Base-by-base conservation (phyloP, 2,329 filamentous ascomycete genomes). In the Aspergillus costaricaensis region DNA sequence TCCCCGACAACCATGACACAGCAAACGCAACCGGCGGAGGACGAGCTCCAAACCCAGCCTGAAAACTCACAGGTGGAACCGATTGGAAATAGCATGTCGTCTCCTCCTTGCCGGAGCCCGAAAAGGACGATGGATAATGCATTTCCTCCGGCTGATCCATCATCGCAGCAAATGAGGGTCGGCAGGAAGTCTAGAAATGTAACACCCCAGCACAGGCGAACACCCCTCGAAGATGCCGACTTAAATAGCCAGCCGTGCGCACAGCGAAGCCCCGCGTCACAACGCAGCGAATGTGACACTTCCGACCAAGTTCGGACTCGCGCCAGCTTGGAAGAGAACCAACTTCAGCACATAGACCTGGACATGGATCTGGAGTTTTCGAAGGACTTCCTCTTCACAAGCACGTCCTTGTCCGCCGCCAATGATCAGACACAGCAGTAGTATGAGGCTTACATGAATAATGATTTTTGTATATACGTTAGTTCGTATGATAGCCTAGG, bases 291-390 rank as follows among this genome's bases (percentile, higher is more conserved):
- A 52, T 51, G 55, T 43, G 43, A 43, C 4, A 38, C 53, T 21
- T 57, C 62, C n/a, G 54, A 58, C 12, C 57, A 60, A 15, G 62
- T 58, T 21, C 68, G 63, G 27, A 17, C 19, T 5, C 25, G 47
- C 41, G 54, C 38, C 5, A 55, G 60, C 36, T 12, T 47, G n/a
- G 65, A 69, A 27, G 66, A 66, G 10, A 67, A 70, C 32, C 64
- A 62, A 19, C 55, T 75, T 17, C 68, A 70, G 17, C 62, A 65
- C 36, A 41, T 76, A n/a, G 69, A 75, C 52, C 56, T 75, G 56
- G 72, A 73, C 51, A 68, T 73, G 68, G 70, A 74, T 39, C 48
- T 75, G 55, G 75, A 77, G 49, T 75, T 74, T 55, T 72, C 72
- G 0, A 75, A 71, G 38, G 72, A 76, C 21, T 74, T 74, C 43